A percentile compares a stretch with the other conserved stretches of the same genome.
Conservation (phyloP, 441 rosid genomes). For the California macrophylla region DNA sequence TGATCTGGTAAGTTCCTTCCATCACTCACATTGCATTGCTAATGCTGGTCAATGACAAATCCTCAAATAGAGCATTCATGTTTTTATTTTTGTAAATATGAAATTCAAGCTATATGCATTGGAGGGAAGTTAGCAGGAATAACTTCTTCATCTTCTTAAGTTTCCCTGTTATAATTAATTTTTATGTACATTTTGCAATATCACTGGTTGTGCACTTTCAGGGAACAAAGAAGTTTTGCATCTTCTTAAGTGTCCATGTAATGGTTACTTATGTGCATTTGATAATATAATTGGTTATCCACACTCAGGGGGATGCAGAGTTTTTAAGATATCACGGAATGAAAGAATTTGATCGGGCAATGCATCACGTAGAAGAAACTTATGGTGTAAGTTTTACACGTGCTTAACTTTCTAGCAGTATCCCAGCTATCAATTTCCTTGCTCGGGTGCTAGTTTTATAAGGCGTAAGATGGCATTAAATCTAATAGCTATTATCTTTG, state of each 20-base stretch:
- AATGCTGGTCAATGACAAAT: neutral
- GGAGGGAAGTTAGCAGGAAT: neutral
- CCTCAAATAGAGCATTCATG: neutral
- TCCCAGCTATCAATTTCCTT: neutral
- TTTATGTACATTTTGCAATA: too few species aligned
- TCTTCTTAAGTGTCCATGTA: neutral
- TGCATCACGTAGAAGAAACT: slow-evolving; percentile 79
- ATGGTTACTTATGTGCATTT: neutral
- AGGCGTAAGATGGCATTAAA: neutral
- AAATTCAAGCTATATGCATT: neutral
- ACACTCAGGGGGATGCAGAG: slow-evolving; percentile 59
- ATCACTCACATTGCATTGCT: neutral
- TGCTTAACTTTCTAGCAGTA: slow-evolving; percentile 1
- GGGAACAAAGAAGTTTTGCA: neutral
- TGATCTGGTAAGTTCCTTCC: slow-evolving; percentile 57
- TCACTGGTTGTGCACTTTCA: neutral
- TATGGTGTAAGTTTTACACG: slow-evolving; percentile 52
- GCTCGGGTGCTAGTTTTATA: neutral
- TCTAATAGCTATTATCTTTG: neutral
- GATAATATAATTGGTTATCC: slow-evolving; percentile 12
- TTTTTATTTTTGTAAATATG: neutral
- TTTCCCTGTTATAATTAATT: too few species aligned
- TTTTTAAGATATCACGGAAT: slow-evolving; percentile 71
- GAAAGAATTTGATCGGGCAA: slow-evolving; percentile 91
- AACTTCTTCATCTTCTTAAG: neutral